Percentiles rank a stretch among this genome's conserved stretches.
These are phyloP conservation scores for Apiotrichum montevideense DNA, from an alignment of 1,284 basidiomycete genomes.

Conservation along the genomic window DNA sequence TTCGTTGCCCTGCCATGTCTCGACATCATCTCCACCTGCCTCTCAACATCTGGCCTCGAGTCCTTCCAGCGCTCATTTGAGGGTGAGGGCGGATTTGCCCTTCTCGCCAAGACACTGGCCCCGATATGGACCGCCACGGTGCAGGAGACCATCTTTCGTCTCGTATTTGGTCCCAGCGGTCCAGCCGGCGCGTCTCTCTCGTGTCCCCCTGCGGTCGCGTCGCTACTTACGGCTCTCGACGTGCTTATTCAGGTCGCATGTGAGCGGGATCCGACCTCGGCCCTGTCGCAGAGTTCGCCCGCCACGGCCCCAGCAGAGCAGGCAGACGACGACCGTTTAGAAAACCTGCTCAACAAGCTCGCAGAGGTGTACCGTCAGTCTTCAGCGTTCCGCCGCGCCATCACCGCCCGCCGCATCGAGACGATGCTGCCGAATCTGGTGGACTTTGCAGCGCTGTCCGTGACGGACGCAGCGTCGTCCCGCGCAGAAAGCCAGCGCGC, in stretches of 20 bases:
- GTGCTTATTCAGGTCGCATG: conserved; percentile 28
- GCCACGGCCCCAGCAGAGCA: no score
- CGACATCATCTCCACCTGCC: conserved; percentile 33
- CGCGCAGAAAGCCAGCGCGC: conserved; percentile 19
- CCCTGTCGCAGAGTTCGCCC: no score
- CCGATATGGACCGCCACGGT: conserved; percentile 34
- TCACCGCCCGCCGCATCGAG: conserved; percentile 38
- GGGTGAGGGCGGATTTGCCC: conserved; percentile 42
- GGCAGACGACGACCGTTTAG: conserved; percentile 22
- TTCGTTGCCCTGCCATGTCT: conserved; percentile 40
- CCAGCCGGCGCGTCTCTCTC: conserved; percentile 15
- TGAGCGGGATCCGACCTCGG: conserved; percentile 10
- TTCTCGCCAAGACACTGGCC: conserved; percentile 34
- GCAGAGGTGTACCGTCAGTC: conserved; percentile 28
- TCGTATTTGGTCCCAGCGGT: conserved; percentile 22
- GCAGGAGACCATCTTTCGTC: conserved; percentile 28
- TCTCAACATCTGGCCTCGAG: conserved; percentile 33
- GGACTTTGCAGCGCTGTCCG: conserved; percentile 40
- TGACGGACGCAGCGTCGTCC: conserved; percentile 13
- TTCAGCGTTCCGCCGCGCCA: conserved; percentile 25
- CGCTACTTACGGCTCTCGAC: conserved; percentile 36
- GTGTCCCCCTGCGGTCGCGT: conserved; percentile 28
- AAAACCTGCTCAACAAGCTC: conserved; percentile 29
- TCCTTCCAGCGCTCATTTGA: conserved; percentile 44
- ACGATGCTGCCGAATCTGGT: conserved; percentile 36